Evolutionary conservation across 805 yeast species (phyloP), one percentile per base, ranked within the genome.

Genomic region (Hyphopichia homilentoma): DNA sequence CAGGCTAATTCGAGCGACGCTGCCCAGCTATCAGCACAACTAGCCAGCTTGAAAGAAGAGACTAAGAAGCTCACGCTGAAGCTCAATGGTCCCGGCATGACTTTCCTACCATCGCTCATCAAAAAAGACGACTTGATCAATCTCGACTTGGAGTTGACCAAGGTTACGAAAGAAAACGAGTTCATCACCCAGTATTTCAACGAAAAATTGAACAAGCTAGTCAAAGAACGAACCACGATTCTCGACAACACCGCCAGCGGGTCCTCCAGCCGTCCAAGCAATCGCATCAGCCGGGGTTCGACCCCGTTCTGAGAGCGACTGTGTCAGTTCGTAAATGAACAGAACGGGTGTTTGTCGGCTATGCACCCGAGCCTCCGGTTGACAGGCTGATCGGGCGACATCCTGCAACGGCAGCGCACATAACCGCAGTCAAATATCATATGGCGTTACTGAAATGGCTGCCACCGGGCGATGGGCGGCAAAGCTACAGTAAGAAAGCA

Each of bases 201-300:
- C n/a, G 57, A 53, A 30, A 60, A 55, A 25, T 41, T 63, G 16
- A 69, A 63, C 25, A 54, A 54, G 39, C 30, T 64, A 13, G 47
- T 58, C 6, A 54, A 51, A 38, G 71, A 65, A 40, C 48, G 70
- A 25, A 56, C 47, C 13, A 29, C 42, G 7, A 35, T 57, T 11
- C 34, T 62, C 31, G 70, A 65, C 20, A 38, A 45, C 14, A 43
- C 57, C 2, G 41, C 44, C 8, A 36, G 53, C 11, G 61, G 62
- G 2, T 46, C 65, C 1, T 45, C 47, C 28, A 48, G 57, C 30
- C 41, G 70, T 17, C 58, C 60, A 7, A 56, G 48, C 29, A 60
- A 57, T 38, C 47, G 70, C 29, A 49, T 60, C 4, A 64, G 70
- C 41, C 44, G 72, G 24, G 68, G 63, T 6, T 39, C 66, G 3